A percentile compares a stretch with the other conserved stretches of the same genome.
These are phyloP conservation scores for Capronia coronata DNA, from an alignment of 2,329 filamentous ascomycete species.

Conservation along the genomic window DNA sequence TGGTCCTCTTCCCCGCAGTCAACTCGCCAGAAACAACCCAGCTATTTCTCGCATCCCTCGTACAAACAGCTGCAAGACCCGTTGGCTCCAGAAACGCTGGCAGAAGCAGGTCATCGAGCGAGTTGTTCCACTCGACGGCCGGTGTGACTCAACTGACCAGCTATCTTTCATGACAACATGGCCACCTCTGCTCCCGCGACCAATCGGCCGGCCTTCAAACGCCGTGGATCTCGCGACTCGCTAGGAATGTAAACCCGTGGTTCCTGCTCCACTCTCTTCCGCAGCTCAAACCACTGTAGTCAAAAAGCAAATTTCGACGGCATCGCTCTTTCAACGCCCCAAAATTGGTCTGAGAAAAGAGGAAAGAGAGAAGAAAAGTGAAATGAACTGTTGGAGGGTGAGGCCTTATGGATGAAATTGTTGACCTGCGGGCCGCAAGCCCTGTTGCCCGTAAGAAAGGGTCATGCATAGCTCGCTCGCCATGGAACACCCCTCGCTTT, in stretches of 20 bases:
- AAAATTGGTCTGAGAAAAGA: not conserved
- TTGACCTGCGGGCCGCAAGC: not conserved
- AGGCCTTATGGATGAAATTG: too few species aligned
- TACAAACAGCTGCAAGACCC: not conserved
- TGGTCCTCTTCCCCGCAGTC: too few species aligned
- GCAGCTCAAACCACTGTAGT: not conserved
- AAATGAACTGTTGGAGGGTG: too few species aligned
- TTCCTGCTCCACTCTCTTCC: not conserved
- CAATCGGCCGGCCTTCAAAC: not conserved
- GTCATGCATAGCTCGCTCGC: too few species aligned
- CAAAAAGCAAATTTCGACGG: not conserved
- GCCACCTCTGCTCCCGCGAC: not conserved
- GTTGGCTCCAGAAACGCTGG: too few species aligned
- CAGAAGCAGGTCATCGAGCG: not conserved
- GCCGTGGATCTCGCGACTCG: not conserved
- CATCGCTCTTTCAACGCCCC: not conserved
- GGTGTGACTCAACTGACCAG: too few species aligned
- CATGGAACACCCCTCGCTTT: not conserved
- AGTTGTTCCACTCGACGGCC: too few species aligned
- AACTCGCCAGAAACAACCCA: too few species aligned
- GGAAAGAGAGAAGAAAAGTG: not conserved
- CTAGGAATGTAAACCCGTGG: not conserved
- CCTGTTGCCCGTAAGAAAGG: too few species aligned
- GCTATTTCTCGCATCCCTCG: not conserved
- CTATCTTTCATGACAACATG: too few species aligned